phyloP scores from a whole-genome alignment of 371 early-diverging fungal species.

The Rhizopus microsporus region DNA sequence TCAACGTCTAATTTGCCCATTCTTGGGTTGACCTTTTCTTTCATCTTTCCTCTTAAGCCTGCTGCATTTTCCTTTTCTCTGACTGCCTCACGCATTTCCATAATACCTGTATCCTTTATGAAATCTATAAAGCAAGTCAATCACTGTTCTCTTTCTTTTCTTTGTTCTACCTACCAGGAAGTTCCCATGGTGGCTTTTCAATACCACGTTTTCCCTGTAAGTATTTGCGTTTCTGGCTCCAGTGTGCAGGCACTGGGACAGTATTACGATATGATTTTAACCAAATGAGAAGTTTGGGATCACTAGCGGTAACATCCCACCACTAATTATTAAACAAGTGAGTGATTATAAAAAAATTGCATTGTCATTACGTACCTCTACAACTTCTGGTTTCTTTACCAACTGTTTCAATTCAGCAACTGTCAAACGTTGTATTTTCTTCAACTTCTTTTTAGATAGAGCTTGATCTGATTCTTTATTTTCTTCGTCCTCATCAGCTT shows the following conservation, averaged over 20 bases:
- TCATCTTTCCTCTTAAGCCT: constrained; percentile 81
- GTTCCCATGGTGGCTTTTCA: constrained; percentile 93
- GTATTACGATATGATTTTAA: constrained; percentile 91
- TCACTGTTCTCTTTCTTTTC: background rate
- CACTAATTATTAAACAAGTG: constrained; percentile 8
- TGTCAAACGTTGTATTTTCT: constrained; percentile 49
- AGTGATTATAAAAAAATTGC: background rate
- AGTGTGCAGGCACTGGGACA: constrained; percentile 96
- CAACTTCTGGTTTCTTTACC: constrained; percentile 92
- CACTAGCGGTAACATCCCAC: constrained; percentile 89
- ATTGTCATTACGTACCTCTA: constrained; percentile 70
- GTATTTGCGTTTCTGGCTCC: constrained; percentile 96
- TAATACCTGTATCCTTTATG: constrained; percentile 96
- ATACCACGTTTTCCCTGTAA: constrained; percentile 94
- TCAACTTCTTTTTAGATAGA: constrained; percentile 45
- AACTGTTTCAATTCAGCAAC: constrained; percentile 93
- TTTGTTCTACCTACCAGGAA: constrained; percentile 66
- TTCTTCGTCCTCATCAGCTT: constrained; percentile 26
- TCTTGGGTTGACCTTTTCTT: constrained; percentile 90
- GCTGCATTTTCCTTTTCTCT: constrained; percentile 83
- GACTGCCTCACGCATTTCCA: constrained; percentile 91
- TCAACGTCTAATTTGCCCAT: constrained; percentile 96
- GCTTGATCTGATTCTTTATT: constrained; percentile 51
- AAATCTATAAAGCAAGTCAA: constrained; percentile 60
- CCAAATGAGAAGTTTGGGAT: constrained; percentile 88